Conservation (phyloP, 768 basidiomycete species). For the Xerocomellus chrysenteron region DNA sequence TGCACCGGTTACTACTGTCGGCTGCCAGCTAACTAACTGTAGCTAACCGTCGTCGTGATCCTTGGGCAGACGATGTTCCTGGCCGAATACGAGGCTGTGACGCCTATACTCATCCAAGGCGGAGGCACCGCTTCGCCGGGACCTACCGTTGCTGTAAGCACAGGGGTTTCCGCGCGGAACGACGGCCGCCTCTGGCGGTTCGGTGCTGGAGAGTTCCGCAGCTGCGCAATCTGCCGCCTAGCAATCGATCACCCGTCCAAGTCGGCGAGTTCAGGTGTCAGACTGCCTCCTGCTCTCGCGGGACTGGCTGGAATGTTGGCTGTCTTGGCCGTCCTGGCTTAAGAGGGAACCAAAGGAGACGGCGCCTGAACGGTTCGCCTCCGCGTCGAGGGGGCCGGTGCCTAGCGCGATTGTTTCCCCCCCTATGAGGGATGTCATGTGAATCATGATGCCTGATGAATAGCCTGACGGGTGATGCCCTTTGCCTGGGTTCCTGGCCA, state of each 20-base stretch:
- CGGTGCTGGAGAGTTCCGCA: not conserved
- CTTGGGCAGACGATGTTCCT: not conserved
- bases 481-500: slow-evolving; percentile 12
- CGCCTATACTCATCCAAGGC: slow-evolving; percentile 10
- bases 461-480: not conserved
- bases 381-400: not conserved
- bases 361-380: slow-evolving; percentile 1
- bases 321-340: not conserved
- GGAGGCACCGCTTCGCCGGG: slow-evolving; percentile 3
- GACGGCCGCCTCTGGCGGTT: not conserved
- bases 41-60: too few relatives aligned
- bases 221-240: not conserved
- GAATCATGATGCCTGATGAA: slow-evolving; percentile 11
- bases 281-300: not conserved
- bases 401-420: not conserved
- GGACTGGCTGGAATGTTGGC: slow-evolving; percentile 1
- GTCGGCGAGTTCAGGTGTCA: not conserved
- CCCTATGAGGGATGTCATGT: slow-evolving; percentile 1
- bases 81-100: not conserved
- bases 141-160: not conserved
- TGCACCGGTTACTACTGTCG: too few relatives aligned
- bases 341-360: not conserved
- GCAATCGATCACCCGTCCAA: not conserved
- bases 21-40: too few relatives aligned
- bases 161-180: not conserved